Evolutionary conservation across 1,284 basidiomycete species (phyloP).

Genomic region (Irpex sp.): DNA sequence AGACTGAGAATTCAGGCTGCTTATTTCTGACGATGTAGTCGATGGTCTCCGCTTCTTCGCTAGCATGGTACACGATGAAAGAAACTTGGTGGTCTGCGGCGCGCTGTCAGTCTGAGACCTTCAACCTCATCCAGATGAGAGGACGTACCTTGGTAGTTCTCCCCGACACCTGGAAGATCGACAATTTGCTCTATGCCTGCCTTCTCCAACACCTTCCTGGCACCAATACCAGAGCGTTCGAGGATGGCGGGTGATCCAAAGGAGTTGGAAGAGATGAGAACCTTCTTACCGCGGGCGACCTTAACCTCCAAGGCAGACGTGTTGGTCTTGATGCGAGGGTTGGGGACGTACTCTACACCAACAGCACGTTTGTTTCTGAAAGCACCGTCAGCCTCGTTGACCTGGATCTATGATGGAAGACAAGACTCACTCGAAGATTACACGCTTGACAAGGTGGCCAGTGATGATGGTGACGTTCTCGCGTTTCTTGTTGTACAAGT

Average conservation of each 20-base stretch:
- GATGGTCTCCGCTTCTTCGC: constrained; percentile 17
- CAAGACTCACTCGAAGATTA: constrained; percentile 11
- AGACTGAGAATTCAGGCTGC: constrained; percentile 23
- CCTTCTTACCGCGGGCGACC: constrained; percentile 33
- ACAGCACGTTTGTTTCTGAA: constrained; percentile 7
- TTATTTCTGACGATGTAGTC: constrained; percentile 15
- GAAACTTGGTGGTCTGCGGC: constrained; percentile 17
- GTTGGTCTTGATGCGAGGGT: constrained; percentile 14
- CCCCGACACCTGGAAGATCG: constrained; percentile 16
- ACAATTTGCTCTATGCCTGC: constrained; percentile 14
- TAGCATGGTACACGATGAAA: constrained; percentile 11
- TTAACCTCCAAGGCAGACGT: constrained; percentile 14
- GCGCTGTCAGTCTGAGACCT: neutral
- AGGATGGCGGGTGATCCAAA: constrained; percentile 17
- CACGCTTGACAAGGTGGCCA: constrained; percentile 15
- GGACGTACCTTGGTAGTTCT: constrained; percentile 11
- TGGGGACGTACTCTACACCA: constrained; percentile 11
- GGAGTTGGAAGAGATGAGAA: constrained; percentile 37
- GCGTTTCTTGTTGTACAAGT: constrained; percentile 15
- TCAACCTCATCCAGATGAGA: neutral
- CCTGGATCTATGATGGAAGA: neutral
- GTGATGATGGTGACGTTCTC: constrained; percentile 10
- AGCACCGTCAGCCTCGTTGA: neutral
- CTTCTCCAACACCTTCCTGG: constrained; percentile 11
- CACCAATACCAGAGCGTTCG: constrained; percentile 20